These are phyloP conservation scores for Artemisia argyi DNA, from an alignment of 129 eudicot species.

Conservation along the genomic window DNA sequence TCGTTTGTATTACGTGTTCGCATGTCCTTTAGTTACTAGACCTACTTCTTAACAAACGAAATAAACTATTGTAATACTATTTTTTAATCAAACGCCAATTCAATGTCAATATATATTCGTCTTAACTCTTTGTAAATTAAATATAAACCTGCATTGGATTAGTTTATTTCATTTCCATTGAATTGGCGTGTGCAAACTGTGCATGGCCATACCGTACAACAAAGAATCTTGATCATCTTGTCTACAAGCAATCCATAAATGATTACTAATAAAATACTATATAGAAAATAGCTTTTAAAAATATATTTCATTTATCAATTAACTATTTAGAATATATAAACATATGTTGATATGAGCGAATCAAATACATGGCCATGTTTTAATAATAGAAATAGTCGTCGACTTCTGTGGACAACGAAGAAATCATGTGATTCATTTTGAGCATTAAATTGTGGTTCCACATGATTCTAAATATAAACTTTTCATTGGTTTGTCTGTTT, in stretches of 20 bases:
- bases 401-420: constrained; percentile 16
- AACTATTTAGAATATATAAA: not conserved
- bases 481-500: no score
- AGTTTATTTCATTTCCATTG: not conserved
- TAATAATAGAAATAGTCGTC: constrained; percentile 11
- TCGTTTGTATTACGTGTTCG: no score
- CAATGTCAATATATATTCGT: no score
- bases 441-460: constrained; percentile 9
- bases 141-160: no score
- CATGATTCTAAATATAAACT: not conserved
- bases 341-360: constrained; percentile 6
- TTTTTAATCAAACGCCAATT: no score
- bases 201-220: constrained; percentile 18
- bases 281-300: not conserved
- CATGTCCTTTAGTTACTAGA: no score
- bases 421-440: constrained; percentile 14
- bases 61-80: no score
- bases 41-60: no score
- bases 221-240: not conserved
- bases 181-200: constrained; percentile 10
- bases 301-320: not conserved
- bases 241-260: not conserved
- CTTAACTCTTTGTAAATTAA: no score
- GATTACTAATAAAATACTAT: not conserved
- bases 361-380: constrained; percentile 8